Percentiles rank a stretch among this genome's conserved stretches.
Conservation (phyloP, 176 grass and related monocot species). For the Pharus latifolius region DNA sequence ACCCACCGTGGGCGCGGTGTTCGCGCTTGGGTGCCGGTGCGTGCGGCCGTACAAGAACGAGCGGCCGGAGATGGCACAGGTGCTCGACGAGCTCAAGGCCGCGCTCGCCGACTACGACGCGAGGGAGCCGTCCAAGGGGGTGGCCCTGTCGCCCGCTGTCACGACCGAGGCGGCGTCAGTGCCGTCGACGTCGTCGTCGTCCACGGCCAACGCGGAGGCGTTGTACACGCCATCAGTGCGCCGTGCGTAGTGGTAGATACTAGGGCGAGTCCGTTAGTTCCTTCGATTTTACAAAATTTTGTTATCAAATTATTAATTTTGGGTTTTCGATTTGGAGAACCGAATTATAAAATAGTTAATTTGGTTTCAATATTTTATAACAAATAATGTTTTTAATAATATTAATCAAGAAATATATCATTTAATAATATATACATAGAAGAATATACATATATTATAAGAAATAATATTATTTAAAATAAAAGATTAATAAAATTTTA, state of each 20-base stretch:
- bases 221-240: not conserved
- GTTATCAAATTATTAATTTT: too few relatives aligned
- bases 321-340: too few relatives aligned
- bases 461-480: too few relatives aligned
- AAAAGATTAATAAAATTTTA: too few relatives aligned
- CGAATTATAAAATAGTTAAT: too few relatives aligned
- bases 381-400: too few relatives aligned
- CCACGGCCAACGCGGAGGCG: not conserved
- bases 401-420: too few relatives aligned
- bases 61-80: slow-evolving; percentile 47
- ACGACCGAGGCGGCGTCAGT: not conserved
- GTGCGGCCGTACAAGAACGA: slow-evolving; percentile 52
- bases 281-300: too few relatives aligned
- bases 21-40: slow-evolving; percentile 41
- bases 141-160: not conserved
- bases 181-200: slow-evolving; percentile 2
- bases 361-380: too few relatives aligned
- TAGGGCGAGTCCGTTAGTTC: too few relatives aligned
- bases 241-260: not conserved
- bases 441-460: too few relatives aligned
- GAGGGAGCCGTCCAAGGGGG: not conserved
- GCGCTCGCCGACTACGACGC: slow-evolving; percentile 25
- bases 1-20: slow-evolving; percentile 31
- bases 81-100: slow-evolving; percentile 31
- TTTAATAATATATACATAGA: too few relatives aligned